Evolutionary conservation across 2,329 filamentous ascomycete species (phyloP).

Genomic region (Verticillium longisporum): DNA sequence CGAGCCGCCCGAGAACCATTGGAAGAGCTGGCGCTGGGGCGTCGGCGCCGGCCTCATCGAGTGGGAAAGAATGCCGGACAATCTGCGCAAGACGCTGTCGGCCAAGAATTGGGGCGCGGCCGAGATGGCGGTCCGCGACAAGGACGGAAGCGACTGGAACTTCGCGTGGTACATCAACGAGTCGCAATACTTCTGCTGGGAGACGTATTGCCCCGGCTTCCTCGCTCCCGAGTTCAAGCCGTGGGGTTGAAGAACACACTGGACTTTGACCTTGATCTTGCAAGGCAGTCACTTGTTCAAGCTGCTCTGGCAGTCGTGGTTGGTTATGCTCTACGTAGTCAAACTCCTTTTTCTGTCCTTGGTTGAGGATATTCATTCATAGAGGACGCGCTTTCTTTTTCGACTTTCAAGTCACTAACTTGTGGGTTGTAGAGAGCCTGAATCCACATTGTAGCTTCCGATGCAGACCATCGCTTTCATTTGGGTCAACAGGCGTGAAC

Average conservation of each 20-base stretch:
- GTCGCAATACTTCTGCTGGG: neutral
- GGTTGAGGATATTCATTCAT: no score
- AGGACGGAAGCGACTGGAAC: neutral
- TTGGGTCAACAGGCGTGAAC: no score
- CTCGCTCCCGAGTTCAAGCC: neutral
- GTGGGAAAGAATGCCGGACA: neutral
- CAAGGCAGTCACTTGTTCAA: neutral
- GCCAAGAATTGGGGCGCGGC: neutral
- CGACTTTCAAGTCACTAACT: no score
- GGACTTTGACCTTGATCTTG: no score
- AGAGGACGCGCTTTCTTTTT: no score
- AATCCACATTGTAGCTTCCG: no score
- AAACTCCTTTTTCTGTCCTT: no score
- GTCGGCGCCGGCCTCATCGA: neutral
- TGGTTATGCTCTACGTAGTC: no score
- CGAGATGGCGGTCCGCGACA: neutral
- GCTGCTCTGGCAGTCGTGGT: no score
- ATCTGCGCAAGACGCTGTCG: neutral
- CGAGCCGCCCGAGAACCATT: constrained; percentile 20
- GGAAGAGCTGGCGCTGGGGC: constrained; percentile 1
- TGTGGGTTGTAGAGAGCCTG: no score
- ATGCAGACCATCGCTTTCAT: no score
- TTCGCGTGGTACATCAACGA: neutral
- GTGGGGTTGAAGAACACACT: neutral
- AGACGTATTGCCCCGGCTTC: neutral